Evolutionary conservation across 2,329 filamentous ascomycete species (phyloP), one percentile per base, ranked within the genome.

Genomic region (Xylariaceae sp.): DNA sequence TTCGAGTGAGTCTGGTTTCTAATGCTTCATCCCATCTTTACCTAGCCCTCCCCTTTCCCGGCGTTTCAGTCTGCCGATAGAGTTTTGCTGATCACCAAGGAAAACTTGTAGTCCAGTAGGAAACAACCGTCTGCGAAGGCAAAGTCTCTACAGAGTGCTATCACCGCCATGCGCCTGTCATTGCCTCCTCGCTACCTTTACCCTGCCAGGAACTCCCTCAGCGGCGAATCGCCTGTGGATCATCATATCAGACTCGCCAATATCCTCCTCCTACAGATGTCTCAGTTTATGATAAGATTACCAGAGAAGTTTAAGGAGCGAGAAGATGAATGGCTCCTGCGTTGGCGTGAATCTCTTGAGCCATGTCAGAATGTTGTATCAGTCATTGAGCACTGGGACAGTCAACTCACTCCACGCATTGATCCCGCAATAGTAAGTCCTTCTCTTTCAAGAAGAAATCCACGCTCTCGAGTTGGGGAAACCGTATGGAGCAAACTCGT

Each of bases 301-400:
- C 52, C 50, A n/a, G 50, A 29, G 37, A 46, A 47, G 6, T 27
- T 52, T 3, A 29, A 42, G 7, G 34, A 17, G 7, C 42, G 50
- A 11, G 49, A 56, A 38, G 36, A 37, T 1, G 48, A 55, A 4
- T 65, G 63, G 57, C 22, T 57, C 23, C 38, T 45, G 25, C 50
- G 41, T 20, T 67, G 64, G 65, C 53, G 61, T 29, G 45, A 52
- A 21, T 46, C 53, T n/a, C 55, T 66, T 5, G 61, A 62, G 32
- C 41, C 47, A n/a, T 64, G 57, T 23, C 59, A 64, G 32, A 59
- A 66, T 39, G 57, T 67, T 19, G 58, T 60, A 2, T 45, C 47
- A 3, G 36, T 64, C 2, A 55, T 59, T 1, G 53, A 54, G 22
- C 55, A 67, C 25, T 68, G 65, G 65, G 54, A 65, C 40, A 60